Conservation (phyloP, 2,329 filamentous ascomycete species). For the Diaporthe velutina region DNA sequence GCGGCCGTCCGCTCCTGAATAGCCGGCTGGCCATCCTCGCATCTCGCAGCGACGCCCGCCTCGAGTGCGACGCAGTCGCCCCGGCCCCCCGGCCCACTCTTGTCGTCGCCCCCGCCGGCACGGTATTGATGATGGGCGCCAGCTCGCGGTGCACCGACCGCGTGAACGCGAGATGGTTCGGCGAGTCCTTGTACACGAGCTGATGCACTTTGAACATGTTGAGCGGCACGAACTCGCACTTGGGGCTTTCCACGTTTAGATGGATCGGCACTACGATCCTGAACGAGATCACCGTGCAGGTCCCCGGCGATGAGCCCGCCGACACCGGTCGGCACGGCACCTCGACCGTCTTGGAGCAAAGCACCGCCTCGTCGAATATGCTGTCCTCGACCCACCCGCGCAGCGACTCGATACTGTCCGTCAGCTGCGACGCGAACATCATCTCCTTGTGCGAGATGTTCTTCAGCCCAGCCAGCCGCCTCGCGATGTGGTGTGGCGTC, state of each 20-base stretch:
- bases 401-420: constrained; percentile 56
- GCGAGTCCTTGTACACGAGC: constrained; percentile 67
- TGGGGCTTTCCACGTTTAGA: constrained; percentile 56
- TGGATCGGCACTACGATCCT: constrained; percentile 64
- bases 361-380: constrained; percentile 59
- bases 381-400: constrained; percentile 58
- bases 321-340: constrained; percentile 54
- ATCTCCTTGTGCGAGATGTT: constrained; percentile 55
- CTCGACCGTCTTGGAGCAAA: constrained; percentile 57
- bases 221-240: constrained; percentile 62
- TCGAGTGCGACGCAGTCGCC: constrained; percentile 29
- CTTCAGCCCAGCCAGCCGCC: constrained; percentile 53
- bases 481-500: constrained; percentile 54
- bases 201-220: constrained; percentile 67
- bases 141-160: constrained; percentile 73
- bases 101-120: constrained; percentile 42
- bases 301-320: constrained; percentile 44
- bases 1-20: constrained; percentile 34
- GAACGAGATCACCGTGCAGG: constrained; percentile 55
- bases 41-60: constrained; percentile 33
- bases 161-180: constrained; percentile 70
- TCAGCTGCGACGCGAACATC: constrained; percentile 60
- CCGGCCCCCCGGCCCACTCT: constrained; percentile 37
- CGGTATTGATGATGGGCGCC: constrained; percentile 59
- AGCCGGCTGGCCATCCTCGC: constrained; percentile 23